Percentiles rank a stretch among this genome's conserved stretches.
phyloP scores from a whole-genome alignment of 129 eudicot genomes.

The Kitagawia praeruptora region DNA sequence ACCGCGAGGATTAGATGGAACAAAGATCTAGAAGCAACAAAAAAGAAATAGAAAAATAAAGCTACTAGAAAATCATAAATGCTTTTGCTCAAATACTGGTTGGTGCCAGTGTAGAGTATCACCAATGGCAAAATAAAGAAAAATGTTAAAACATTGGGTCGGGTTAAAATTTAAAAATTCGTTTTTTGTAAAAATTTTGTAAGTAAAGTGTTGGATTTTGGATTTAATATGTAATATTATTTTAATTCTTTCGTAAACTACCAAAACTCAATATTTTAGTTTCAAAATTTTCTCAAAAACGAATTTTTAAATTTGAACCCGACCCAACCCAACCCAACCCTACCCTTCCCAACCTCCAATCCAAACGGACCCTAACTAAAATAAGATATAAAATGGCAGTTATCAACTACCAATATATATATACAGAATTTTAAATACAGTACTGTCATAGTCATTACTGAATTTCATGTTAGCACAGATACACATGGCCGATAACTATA shows the following conservation, averaged over 20 bases:
- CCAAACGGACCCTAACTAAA: too few relatives aligned
- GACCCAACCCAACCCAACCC: too few relatives aligned
- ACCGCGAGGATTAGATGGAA: conserved; percentile 82
- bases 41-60: neutral
- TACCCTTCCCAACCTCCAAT: too few relatives aligned
- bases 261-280: too few relatives aligned
- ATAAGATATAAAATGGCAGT: neutral
- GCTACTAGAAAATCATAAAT: neutral
- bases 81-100: neutral
- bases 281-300: too few relatives aligned
- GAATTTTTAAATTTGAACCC: too few relatives aligned
- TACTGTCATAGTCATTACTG: neutral
- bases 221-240: too few relatives aligned
- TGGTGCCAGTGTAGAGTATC: neutral
- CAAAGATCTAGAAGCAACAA: conserved; percentile 45
- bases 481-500: neutral
- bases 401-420: neutral
- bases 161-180: too few relatives aligned
- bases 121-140: neutral
- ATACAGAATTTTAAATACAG: neutral
- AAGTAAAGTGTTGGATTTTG: too few relatives aligned
- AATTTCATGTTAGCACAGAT: neutral
- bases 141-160: neutral
- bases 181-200: too few relatives aligned
- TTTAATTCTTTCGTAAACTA: too few relatives aligned